phyloP scores from a whole-genome alignment of 2,329 filamentous ascomycete genomes.

The Epichloe amarillans region DNA sequence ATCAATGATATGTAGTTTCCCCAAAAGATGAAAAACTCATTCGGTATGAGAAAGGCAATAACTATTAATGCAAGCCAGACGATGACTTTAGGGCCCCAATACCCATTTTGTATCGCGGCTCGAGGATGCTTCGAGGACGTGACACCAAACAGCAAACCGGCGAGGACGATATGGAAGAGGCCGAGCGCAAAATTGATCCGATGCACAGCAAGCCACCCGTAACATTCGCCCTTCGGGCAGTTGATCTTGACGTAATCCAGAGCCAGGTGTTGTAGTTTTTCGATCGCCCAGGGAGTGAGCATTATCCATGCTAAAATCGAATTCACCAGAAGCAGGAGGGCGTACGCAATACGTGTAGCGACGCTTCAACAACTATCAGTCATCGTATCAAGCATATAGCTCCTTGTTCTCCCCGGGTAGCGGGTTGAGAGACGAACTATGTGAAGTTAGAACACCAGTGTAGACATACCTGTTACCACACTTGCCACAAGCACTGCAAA shows the following conservation, averaged over 20 bases:
- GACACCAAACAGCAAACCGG: constrained; percentile 74
- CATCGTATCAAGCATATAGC: too few species aligned
- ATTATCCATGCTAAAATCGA: constrained; percentile 97
- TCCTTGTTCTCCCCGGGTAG: not conserved
- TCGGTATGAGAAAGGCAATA: constrained; percentile 88
- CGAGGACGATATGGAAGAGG: constrained; percentile 81
- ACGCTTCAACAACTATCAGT: constrained; percentile 42
- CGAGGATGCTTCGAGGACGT: constrained; percentile 75
- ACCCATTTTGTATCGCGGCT: constrained; percentile 90
- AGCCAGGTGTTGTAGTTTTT: constrained; percentile 83
- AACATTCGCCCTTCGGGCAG: constrained; percentile 80
- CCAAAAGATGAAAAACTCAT: constrained; percentile 85
- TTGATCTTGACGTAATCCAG: constrained; percentile 94
- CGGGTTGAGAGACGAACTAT: not conserved
- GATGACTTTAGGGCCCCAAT: constrained; percentile 93
- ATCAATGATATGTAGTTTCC: constrained; percentile 83
- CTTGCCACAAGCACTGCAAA: constrained; percentile 91
- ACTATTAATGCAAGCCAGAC: constrained; percentile 80
- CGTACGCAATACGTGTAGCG: constrained; percentile 92
- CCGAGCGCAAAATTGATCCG: constrained; percentile 96
- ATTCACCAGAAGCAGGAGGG: constrained; percentile 87
- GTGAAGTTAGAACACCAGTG: not conserved
- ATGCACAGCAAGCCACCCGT: constrained; percentile 93
- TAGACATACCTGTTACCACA: constrained; percentile 72
- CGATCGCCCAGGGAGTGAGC: constrained; percentile 96